Evolutionary conservation across 306 rosid species (phyloP), one percentile per base, ranked within the genome.

Genomic region (Vigna hirtella): DNA sequence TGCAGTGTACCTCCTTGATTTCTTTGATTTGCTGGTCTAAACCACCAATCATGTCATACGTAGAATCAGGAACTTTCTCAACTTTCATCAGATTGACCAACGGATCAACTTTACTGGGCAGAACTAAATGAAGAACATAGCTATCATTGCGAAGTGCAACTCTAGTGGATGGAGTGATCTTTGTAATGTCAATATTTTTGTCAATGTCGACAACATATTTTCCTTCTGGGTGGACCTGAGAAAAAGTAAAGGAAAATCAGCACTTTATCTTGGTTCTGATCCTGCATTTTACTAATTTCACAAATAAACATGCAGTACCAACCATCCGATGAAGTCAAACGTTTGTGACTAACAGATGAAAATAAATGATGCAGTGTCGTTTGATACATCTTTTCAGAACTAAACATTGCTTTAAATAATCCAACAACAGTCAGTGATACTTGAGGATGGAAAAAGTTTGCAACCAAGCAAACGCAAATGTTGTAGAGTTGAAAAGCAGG

Each of bases 101-200:
- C 2, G 99, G 98, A 86, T 96, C 99, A 45, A 96, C 99, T 93
- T 96, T 96, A 91, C 99, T 96, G 4, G 99, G 99, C 83, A 96
- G 85, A 69, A 96, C 14, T 79, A 96, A 85, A 82, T 96, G 99
- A 81, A 93, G 99, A 81, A 96, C 99, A 51, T 96, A 96, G 82
- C 99, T 96, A 84, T 96, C 99, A 66, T 96, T 96, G 70, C 99
- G 94, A 15, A 96, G 97, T 58, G 99, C 99, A 83, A 96, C 99
- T 82, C 98, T 86, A 8, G 99, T 96, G 14, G 99, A 93, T 20
- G 99, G 99, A 2, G 98, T 96, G 34, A 96, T 96, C 90, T 96
- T 96, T 0, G 99, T 93, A 72, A 96, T 88, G 86, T 96, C 99
- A 55, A 95, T 96, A 76, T 43, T 93, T 83, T 96, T 96, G 76